phyloP scores from a whole-genome alignment of 2,329 filamentous ascomycete species.

The Lachnellula suecica region DNA sequence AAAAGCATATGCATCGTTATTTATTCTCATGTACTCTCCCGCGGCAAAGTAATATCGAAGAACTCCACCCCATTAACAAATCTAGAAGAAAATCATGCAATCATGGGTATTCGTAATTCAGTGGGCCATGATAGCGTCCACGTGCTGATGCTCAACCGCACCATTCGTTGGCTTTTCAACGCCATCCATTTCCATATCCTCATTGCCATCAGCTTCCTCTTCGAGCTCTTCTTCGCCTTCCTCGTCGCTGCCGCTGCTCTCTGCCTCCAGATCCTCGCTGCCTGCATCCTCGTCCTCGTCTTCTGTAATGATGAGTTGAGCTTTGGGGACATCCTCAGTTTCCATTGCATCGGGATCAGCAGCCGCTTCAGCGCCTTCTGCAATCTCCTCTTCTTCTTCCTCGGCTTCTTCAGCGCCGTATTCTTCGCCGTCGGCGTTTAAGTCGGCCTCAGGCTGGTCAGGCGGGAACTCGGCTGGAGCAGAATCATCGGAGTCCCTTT shows the following conservation, averaged over 20 bases:
- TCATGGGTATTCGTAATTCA: constrained; percentile 26
- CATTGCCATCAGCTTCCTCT: constrained; percentile 38
- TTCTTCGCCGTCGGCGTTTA: constrained; percentile 77
- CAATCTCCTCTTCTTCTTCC: constrained; percentile 62
- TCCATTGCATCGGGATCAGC: constrained; percentile 41
- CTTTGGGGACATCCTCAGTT: constrained; percentile 73
- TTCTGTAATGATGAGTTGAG: constrained; percentile 45
- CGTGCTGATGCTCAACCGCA: constrained; percentile 10
- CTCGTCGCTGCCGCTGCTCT: constrained; percentile 66
- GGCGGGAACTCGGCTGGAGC: constrained; percentile 95
- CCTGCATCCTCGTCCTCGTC: constrained; percentile 69
- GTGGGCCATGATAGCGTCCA: constrained; percentile 33
- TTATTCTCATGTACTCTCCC: not conserved
- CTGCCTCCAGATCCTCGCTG: constrained; percentile 76
- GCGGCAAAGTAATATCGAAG: not conserved
- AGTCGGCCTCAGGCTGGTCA: constrained; percentile 94
- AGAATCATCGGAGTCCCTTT: constrained; percentile 95
- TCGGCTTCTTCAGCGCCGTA: constrained; percentile 91
- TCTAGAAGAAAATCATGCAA: constrained; percentile 1
- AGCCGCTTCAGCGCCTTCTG: constrained; percentile 49
- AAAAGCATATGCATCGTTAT: too few species aligned
- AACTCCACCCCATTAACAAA: not conserved
- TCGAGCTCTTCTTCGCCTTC: constrained; percentile 51
- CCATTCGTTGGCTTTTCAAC: constrained; percentile 30
- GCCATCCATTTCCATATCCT: constrained; percentile 52